Base-by-base conservation (phyloP, 2,329 filamentous ascomycete species). In the Fusarium verticillioides region DNA sequence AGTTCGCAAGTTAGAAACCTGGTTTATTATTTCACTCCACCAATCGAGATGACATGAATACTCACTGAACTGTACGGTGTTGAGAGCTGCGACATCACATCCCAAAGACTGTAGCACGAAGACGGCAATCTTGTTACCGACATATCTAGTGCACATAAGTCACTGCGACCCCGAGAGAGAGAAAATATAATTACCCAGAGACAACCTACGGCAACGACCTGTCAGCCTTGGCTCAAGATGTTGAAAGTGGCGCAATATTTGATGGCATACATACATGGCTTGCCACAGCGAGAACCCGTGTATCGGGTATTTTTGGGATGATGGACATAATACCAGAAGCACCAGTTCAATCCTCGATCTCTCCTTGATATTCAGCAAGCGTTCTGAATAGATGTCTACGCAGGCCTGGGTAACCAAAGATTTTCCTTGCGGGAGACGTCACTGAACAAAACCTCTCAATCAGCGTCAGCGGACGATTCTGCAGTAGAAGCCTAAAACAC, bases 11-110 rank as follows among this genome's bases (percentile, higher is more conserved):
- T 77, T 37, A 74, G 64, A 46, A 50, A 72, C 32, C 16, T 21
- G 23, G 26, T 10, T 57, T 18, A 21, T 56, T 8, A n/a, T 37
- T 28, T n/a, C n/a, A 13, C 47, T 30, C 18, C 8, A 39, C 42
- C 11, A 15, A 13, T 28, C 37, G 28, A 44, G 11, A n/a, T 9
- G 26, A 12, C 18, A 15, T 19, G 36, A 28, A 30, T 40, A 84
- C 92, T 82, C 86, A 97, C 96, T 98, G 85, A 98, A 99, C 78
- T 99, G 93, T 11, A 99, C 96, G 0, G 96, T 99, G 81, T 99
- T 98, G 78, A 99, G 88, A 5, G 95, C 94, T 13, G 95, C 93
- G 11, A 98, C 96, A 78, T 99, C 96, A 80, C 95, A 98, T 53
- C 96, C 96, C 57, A 99, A 85, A 2, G 93, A 93, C 82, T 99